Evolutionary conservation across 768 basidiomycete species (phyloP).

Genomic region (Mrakia frigida): DNA sequence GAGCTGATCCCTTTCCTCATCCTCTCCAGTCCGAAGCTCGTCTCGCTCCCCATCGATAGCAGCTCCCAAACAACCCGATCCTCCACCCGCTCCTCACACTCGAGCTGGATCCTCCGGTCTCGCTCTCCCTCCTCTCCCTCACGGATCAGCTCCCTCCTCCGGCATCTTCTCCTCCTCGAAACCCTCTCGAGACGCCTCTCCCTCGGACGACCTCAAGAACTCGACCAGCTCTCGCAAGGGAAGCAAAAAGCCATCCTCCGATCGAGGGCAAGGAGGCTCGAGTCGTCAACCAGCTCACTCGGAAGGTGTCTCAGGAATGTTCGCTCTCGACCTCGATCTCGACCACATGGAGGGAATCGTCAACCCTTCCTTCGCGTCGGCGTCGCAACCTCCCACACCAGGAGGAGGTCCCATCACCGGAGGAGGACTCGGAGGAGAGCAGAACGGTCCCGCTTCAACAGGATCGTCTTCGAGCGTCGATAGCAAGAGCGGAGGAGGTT

Average conservation of each 20-base stretch:
- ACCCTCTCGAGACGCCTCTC: neutral
- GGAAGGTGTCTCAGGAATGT: slow-evolving; percentile 31
- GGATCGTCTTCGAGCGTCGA: slow-evolving; percentile 20
- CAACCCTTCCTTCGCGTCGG: slow-evolving; percentile 45
- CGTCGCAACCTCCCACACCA: neutral
- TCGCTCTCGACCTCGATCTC: slow-evolving; percentile 62
- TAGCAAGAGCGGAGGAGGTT: slow-evolving; percentile 27
- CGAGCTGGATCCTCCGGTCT: slow-evolving; percentile 10
- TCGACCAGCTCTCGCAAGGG: slow-evolving; percentile 17
- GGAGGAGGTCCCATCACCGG: slow-evolving; percentile 5
- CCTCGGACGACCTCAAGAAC: slow-evolving; percentile 18
- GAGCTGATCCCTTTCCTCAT: neutral
- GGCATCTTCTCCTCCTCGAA: slow-evolving; percentile 1
- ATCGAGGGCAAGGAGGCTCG: neutral
- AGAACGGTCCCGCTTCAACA: neutral
- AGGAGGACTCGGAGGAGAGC: neutral
- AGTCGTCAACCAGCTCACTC: neutral
- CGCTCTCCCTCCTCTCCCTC: slow-evolving; percentile 15
- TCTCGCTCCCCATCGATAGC: slow-evolving; percentile 7
- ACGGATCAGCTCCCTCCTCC: slow-evolving; percentile 3
- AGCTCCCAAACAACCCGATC: neutral
- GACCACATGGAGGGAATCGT: slow-evolving; percentile 79
- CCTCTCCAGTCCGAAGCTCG: neutral
- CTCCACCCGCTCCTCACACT: neutral
- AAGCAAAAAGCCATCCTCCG: neutral